phyloP scores from a whole-genome alignment of 1,284 basidiomycete species.

The Ustilago loliicola region DNA sequence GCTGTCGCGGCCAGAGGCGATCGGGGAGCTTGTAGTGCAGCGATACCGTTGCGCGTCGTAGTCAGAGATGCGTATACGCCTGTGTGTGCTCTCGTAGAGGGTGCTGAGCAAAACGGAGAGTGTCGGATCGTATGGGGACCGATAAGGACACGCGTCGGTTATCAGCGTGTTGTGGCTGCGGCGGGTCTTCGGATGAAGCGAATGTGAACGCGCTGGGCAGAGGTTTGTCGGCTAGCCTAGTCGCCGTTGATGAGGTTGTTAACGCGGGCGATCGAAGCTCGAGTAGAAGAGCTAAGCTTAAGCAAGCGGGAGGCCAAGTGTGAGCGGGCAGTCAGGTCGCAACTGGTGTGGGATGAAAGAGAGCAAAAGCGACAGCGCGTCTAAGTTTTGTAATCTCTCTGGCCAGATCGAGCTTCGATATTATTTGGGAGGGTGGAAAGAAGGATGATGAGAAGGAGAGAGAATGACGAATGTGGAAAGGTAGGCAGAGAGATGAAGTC shows the following conservation, averaged over 20 bases:
- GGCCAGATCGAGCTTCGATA: not conserved
- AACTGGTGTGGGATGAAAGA: not conserved
- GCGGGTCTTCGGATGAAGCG: not conserved
- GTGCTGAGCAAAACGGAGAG: not conserved
- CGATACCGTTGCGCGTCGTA: no score
- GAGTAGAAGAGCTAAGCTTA: conserved; percentile 3
- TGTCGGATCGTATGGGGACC: not conserved
- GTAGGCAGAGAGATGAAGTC: not conserved
- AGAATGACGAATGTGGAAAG: not conserved
- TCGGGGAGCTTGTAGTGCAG: no score
- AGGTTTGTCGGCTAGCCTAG: not conserved
- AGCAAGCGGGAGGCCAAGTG: not conserved
- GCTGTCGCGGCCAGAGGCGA: not conserved
- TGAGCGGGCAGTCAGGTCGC: not conserved
- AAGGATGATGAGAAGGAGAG: not conserved
- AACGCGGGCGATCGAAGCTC: conserved; percentile 21
- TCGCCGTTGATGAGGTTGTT: not conserved
- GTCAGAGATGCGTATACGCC: not conserved
- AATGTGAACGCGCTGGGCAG: not conserved
- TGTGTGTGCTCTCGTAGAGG: not conserved
- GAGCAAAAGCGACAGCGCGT: not conserved
- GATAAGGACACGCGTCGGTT: not conserved
- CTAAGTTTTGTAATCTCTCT: not conserved
- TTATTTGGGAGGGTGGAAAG: not conserved
- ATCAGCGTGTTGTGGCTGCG: not conserved